Evolutionary conservation across 2,329 filamentous ascomycete species (phyloP).

Genomic region (Colletotrichum eleusines): DNA sequence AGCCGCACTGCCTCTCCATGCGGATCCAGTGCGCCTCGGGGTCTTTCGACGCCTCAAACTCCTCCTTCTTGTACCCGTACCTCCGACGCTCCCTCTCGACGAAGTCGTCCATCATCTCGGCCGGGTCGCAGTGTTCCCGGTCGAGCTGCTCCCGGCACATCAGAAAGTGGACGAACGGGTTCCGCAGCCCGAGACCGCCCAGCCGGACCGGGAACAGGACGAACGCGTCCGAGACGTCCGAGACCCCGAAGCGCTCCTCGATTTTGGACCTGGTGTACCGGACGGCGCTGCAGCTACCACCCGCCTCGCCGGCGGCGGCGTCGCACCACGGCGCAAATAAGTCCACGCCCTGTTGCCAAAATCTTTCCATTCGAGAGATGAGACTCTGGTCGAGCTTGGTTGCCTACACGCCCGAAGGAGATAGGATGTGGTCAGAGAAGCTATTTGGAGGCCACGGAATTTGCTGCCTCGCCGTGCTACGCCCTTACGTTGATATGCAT

Average conservation of each 20-base stretch:
- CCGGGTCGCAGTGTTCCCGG: neutral
- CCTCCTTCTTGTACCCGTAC: neutral
- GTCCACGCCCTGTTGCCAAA: neutral
- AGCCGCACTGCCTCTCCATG: neutral
- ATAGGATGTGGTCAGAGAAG: neutral
- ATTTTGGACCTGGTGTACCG: conserved; percentile 49
- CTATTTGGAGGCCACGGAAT: neutral
- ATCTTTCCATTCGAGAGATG: no score
- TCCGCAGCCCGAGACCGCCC: conserved; percentile 60
- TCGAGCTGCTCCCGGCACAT: conserved; percentile 49
- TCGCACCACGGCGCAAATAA: conserved; percentile 48
- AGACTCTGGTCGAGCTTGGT: accelerated
- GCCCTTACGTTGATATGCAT: neutral
- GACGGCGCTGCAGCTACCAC: conserved; percentile 43
- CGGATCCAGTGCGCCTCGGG: neutral
- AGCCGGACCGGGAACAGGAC: conserved; percentile 60
- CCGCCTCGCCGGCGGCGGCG: neutral
- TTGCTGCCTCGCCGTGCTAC: neutral
- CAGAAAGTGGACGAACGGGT: conserved; percentile 59
- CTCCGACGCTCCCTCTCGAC: neutral
- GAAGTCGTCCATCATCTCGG: neutral
- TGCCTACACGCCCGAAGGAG: neutral
- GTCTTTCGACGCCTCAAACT: neutral
- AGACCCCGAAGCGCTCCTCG: conserved; percentile 50
- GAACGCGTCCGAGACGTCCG: conserved; percentile 58